phyloP scores from a whole-genome alignment of 2,329 filamentous ascomycete species.

The Ophiosphaerella korrae region DNA sequence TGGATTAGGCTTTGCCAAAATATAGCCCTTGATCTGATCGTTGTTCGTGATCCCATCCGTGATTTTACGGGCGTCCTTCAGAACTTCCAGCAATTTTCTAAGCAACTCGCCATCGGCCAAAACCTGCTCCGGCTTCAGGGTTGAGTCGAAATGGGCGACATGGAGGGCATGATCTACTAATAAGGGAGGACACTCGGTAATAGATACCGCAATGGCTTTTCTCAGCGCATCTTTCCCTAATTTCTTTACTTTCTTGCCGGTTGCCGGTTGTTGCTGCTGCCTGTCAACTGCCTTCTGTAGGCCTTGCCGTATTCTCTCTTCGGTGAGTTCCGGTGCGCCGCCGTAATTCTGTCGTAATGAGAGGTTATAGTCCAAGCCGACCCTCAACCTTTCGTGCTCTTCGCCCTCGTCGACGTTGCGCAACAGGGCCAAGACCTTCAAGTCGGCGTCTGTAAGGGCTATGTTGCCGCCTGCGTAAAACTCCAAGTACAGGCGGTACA shows the following conservation, averaged over 20 bases:
- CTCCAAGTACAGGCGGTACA: slow-evolving; percentile 86
- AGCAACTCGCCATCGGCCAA: slow-evolving; percentile 69
- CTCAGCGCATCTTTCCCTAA: slow-evolving; percentile 77
- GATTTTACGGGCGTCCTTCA: slow-evolving; percentile 72
- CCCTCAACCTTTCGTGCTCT: slow-evolving; percentile 80
- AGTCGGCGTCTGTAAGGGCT: slow-evolving; percentile 82
- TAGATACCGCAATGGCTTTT: slow-evolving; percentile 79
- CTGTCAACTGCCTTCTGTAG: slow-evolving; percentile 69
- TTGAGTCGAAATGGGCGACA: slow-evolving; percentile 70
- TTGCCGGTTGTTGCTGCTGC: slow-evolving; percentile 56
- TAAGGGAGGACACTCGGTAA: slow-evolving; percentile 86
- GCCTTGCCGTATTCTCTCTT: slow-evolving; percentile 71
- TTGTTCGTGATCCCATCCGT: slow-evolving; percentile 71
- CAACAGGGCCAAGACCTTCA: slow-evolving; percentile 80
- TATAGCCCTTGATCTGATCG: slow-evolving; percentile 77
- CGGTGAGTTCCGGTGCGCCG: slow-evolving; percentile 75
- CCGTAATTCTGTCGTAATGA: slow-evolving; percentile 82
- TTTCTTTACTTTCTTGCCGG: slow-evolving; percentile 70
- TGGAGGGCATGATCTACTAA: slow-evolving; percentile 85
- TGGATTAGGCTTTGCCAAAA: slow-evolving; percentile 71
- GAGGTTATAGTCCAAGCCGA: slow-evolving; percentile 79
- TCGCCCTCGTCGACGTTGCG: slow-evolving; percentile 80
- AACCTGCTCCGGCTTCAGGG: slow-evolving; percentile 69
- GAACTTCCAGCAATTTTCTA: slow-evolving; percentile 68
- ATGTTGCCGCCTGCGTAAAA: slow-evolving; percentile 97